Base-by-base conservation (phyloP, 345 rosid species). In the Linum tenue region DNA sequence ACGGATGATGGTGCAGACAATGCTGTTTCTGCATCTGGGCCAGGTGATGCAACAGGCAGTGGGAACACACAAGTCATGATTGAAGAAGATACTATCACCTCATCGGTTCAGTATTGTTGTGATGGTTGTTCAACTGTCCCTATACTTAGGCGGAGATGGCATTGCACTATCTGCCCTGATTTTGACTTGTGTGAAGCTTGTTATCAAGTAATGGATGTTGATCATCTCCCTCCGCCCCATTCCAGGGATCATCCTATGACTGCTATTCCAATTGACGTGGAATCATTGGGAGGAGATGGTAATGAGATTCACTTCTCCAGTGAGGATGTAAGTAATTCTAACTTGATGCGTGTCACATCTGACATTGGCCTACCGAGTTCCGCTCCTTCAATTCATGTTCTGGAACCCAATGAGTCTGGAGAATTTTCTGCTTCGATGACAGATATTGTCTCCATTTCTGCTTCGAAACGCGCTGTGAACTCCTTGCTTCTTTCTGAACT, bases 61-160 rank as follows among this genome's bases (percentile, higher is more conserved):
- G 84, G 89, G 67, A 88, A 80, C 72, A 59, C 87, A 31, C 91
- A 88, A 70, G 87, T 85, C 72, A 84, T 85, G 96, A 85, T 86
- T 72, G 99, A 94, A 79, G 99, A 94, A 73, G 99, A 94, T 79
- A 80, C 97, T 64, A 85, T 85, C 67, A 81, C 97, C 38, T 90
- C 99, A 64, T 88, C 99, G 67, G 99, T 94, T 63, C 99, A 94
- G 65, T 94, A 90, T 75, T 86, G 96, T 75, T 94, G 99, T 81
- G 99, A 94, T 73, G 96, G 97, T 69, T 94, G 99, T 81, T 83
- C 97, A 73, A 94, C 96, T 2, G 99, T 90, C 59, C 99, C 99
- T 51, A 94, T 94, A 78, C 81, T 86, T 55, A 79, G 97, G 78
- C 80, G 90, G 68, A 88, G 99, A 78, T 94, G 99, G 99, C 99